Percentiles rank a stretch among this genome's conserved stretches.
Evolutionary conservation across 768 basidiomycete genomes (phyloP).

Genomic region (Russula abietina): DNA sequence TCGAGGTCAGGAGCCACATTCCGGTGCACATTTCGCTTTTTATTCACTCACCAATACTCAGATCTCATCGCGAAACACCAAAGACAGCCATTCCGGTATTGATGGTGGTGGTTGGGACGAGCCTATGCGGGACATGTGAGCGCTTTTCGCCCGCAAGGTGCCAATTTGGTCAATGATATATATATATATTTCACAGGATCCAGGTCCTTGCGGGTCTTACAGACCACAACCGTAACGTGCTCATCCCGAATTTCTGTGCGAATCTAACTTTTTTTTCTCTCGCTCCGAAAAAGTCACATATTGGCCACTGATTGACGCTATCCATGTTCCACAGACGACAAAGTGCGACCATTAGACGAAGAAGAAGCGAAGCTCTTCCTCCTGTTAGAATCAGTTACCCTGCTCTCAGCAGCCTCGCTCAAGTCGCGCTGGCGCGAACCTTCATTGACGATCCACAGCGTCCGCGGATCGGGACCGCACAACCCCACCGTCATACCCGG

Average conservation of each 20-base stretch:
- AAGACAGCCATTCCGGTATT: slow-evolving; percentile 86
- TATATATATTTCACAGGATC: slow-evolving; percentile 58
- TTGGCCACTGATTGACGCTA: background rate
- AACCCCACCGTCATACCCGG: slow-evolving; percentile 88
- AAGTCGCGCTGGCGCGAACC: slow-evolving; percentile 85
- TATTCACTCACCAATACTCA: slow-evolving; percentile 27
- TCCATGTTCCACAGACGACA: slow-evolving; percentile 48
- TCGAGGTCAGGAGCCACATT: slow-evolving; percentile 47
- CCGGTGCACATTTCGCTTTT: background rate
- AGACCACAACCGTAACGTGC: slow-evolving; percentile 50
- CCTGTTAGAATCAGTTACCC: slow-evolving; percentile 61
- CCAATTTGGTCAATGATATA: background rate
- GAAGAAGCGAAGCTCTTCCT: slow-evolving; percentile 66
- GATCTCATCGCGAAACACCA: slow-evolving; percentile 62
- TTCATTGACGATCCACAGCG: slow-evolving; percentile 80
- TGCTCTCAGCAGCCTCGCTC: slow-evolving; percentile 60
- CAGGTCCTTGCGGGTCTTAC: slow-evolving; percentile 68
- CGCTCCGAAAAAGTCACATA: background rate
- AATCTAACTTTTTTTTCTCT: background rate
- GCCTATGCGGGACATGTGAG: slow-evolving; percentile 89
- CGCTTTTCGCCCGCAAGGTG: slow-evolving; percentile 22
- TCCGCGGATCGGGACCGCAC: slow-evolving; percentile 75
- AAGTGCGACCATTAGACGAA: slow-evolving; percentile 61
- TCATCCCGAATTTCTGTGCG: slow-evolving; percentile 76
- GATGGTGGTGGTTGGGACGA: slow-evolving; percentile 86